These are phyloP conservation scores for Triticum turgidum DNA, from an alignment of 176 grass and related monocot genomes.

Conservation along the genomic window DNA sequence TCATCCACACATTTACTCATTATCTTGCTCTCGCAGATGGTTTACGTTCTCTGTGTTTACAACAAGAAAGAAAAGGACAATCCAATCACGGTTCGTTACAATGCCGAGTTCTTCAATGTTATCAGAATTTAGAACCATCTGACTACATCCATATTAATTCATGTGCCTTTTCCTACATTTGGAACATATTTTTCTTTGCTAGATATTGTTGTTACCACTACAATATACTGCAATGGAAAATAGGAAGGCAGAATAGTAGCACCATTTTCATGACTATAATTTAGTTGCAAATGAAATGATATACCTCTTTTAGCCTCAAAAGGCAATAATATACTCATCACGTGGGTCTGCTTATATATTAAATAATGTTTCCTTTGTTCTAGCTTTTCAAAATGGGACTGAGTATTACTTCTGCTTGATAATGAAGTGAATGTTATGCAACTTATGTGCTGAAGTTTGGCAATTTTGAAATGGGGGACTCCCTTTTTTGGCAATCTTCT, in stretches of 20 bases:
- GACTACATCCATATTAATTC: conserved; percentile 4
- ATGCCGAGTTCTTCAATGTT: not conserved
- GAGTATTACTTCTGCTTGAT: not conserved
- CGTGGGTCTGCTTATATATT: not conserved
- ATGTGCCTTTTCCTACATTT: conserved; percentile 20
- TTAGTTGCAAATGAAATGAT: not conserved
- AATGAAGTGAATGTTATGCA: not conserved
- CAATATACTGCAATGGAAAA: conserved; percentile 10
- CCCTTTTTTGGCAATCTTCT: not conserved
- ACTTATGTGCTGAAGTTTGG: not conserved
- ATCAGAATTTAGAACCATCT: not conserved
- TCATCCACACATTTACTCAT: conserved; percentile 19
- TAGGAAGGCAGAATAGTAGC: not conserved
- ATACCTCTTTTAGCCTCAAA: not conserved
- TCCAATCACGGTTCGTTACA: conserved; percentile 67
- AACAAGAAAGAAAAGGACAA: conserved; percentile 94
- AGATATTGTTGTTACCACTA: conserved; percentile 3
- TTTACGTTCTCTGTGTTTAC: conserved; percentile 90
- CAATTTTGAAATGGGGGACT: not conserved
- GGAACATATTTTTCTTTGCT: not conserved
- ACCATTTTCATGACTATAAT: not conserved
- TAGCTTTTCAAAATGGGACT: not conserved
- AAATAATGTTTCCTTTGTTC: not conserved
- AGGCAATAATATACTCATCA: not conserved
- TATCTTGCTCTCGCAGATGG: conserved; percentile 51